Evolutionary conservation across 164 flowering plant species (phyloP).

Genomic region (Paratinospora sagittata): DNA sequence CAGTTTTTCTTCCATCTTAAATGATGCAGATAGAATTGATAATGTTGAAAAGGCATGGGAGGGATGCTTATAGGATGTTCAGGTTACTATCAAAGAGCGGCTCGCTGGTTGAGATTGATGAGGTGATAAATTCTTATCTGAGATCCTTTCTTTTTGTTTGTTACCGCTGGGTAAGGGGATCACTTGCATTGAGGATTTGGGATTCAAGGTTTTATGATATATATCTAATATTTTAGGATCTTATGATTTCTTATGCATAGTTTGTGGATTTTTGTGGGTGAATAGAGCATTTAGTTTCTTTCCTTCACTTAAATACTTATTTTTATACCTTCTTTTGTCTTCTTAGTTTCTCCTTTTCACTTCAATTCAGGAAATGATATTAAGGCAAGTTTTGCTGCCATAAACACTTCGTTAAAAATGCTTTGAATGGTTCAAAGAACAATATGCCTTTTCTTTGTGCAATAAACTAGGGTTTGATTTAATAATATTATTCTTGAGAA

Average conservation of each 20-base stretch:
- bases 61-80: conserved; percentile 65
- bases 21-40: conserved; percentile 63
- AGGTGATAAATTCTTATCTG: conserved; percentile 32
- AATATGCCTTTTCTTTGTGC: neutral
- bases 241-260: neutral
- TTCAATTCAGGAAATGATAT: neutral
- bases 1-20: neutral
- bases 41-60: conserved; percentile 66
- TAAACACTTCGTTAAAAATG: neutral
- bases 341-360: neutral
- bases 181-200: neutral
- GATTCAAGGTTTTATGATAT: neutral
- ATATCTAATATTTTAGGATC: neutral
- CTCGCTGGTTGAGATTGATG: conserved; percentile 49
- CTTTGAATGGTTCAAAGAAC: neutral
- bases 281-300: neutral
- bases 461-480: neutral
- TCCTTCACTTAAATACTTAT: no score
- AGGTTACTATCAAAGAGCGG: conserved; percentile 44
- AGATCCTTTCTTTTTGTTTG: neutral
- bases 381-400: neutral
- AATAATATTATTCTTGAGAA: neutral
- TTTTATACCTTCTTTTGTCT: neutral
- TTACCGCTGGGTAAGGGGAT: neutral
- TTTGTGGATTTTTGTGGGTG: neutral